phyloP scores from a whole-genome alignment of 2,329 filamentous ascomycete species.

The Colletotrichum sidae region DNA sequence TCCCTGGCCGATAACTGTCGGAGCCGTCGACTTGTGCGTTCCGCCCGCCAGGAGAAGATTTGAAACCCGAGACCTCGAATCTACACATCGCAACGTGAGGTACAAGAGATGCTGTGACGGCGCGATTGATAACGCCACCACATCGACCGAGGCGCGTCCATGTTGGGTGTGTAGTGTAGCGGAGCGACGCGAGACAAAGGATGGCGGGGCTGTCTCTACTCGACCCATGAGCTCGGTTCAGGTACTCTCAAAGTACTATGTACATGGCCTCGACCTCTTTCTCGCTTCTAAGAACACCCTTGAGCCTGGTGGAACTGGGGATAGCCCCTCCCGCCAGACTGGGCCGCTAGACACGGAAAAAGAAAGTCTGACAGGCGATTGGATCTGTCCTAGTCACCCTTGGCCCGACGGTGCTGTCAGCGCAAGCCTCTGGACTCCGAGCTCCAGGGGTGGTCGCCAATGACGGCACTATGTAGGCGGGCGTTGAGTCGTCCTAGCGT shows the following conservation, averaged over 20 bases:
- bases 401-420: slow-evolving; percentile 31
- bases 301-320: slow-evolving; percentile 33
- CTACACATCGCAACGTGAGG: too few species aligned
- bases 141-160: slow-evolving; percentile 9
- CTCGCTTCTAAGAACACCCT: slow-evolving; percentile 29
- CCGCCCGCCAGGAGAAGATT: slow-evolving; percentile 16
- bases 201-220: slow-evolving; percentile 35
- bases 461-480: slow-evolving; percentile 4
- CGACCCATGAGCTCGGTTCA: slow-evolving; percentile 36
- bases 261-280: slow-evolving; percentile 10
- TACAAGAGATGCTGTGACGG: slow-evolving; percentile 4
- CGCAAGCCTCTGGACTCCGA: slow-evolving; percentile 31
- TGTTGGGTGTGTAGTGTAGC: not conserved
- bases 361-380: slow-evolving; percentile 37
- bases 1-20: slow-evolving; percentile 11
- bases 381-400: slow-evolving; percentile 31
- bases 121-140: slow-evolving; percentile 6
- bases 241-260: slow-evolving; percentile 23
- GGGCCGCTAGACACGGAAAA: slow-evolving; percentile 40
- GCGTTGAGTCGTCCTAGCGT: slow-evolving; percentile 14
- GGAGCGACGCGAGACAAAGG: slow-evolving; percentile 30
- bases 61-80: slow-evolving; percentile 13
- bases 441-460: slow-evolving; percentile 26
- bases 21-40: slow-evolving; percentile 10
- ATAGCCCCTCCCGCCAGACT: slow-evolving; percentile 37